These are phyloP conservation scores for Rhynchospora pubera DNA, from an alignment of 176 grass and related monocot genomes.

Conservation along the genomic window DNA sequence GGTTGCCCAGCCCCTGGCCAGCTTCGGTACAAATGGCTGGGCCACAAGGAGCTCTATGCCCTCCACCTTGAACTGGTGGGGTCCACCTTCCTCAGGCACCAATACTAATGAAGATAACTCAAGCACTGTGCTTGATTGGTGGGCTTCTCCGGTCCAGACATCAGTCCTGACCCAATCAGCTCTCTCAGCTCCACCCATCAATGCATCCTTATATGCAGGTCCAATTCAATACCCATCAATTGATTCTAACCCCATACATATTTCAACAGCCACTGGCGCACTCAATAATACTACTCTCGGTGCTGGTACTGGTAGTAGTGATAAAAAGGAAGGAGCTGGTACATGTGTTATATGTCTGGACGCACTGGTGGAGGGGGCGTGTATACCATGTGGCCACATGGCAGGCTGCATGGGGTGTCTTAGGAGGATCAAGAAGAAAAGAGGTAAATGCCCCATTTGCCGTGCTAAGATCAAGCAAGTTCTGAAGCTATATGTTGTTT, in stretches of 20 bases:
- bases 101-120: constrained; percentile 34
- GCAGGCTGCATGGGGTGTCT: constrained; percentile 87
- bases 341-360: constrained; percentile 84
- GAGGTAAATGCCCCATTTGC: constrained; percentile 76
- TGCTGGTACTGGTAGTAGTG: background rate
- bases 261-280: constrained; percentile 24
- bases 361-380: constrained; percentile 75
- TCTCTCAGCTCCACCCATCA: constrained; percentile 63
- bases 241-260: constrained; percentile 51
- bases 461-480: constrained; percentile 69
- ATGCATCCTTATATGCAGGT: constrained; percentile 40
- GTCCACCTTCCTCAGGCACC: constrained; percentile 18
- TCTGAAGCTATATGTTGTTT: constrained; percentile 75
- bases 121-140: constrained; percentile 41
- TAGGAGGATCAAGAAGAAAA: constrained; percentile 68
- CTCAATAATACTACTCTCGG: constrained; percentile 1
- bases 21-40: background rate
- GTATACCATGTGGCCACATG: constrained; percentile 91
- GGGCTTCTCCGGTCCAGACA: constrained; percentile 26
- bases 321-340: constrained; percentile 22
- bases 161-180: constrained; percentile 21
- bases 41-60: constrained; percentile 3
- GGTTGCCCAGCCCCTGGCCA: constrained; percentile 23
- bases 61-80: constrained; percentile 58
- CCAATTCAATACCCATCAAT: constrained; percentile 67